Base-by-base conservation (phyloP, 2,329 filamentous ascomycete species). In the Xylariaceae sp. region DNA sequence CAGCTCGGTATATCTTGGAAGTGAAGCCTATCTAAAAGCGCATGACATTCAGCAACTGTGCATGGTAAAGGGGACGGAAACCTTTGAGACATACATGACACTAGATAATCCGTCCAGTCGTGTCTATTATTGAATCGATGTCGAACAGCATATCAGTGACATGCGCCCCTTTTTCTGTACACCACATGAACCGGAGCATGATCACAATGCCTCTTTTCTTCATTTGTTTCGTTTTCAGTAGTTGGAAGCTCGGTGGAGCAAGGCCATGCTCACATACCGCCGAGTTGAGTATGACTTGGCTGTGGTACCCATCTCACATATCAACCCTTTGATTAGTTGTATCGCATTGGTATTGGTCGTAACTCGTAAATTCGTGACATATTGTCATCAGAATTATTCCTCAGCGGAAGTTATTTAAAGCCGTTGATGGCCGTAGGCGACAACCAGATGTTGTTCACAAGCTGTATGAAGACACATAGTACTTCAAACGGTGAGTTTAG, bases 381-480 rank as follows among this genome's bases (percentile, higher is more conserved):
- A 3, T 41, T 13, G 37, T 8, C 37, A 9, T 41, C 37, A 7
- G 3, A 41, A 41, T 41, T 8, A 41, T 41, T 13, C 9, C 4
- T 13, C 7, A 10, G 9, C 3, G 37, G 8, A 41, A 41, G 37
- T 8, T 8, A 39, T 6, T 45, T 11, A n/a, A 45, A n/a, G 41
- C 41, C n/a, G 10, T 13, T 3, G 13, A n/a, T n/a, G 9, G 10
- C 41, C 13, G 41, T n/a, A 45, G 13, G 10, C 13, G 41, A 45
- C 23, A 37, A 37, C n/a, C 23, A 30, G 41, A n/a, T 45, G 11
- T 15, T 15, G 41, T 11, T 68, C 49, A 70, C 17, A 62, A 47
- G 48, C 68, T 71, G 23, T 70, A 71, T 8, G 69, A 71, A 47
- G 69, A 70, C 17, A 71, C 68, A 53, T 71, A 71, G 59, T 71